Conservation (phyloP, 2,329 filamentous ascomycete species). For the Bertia moriformis region DNA sequence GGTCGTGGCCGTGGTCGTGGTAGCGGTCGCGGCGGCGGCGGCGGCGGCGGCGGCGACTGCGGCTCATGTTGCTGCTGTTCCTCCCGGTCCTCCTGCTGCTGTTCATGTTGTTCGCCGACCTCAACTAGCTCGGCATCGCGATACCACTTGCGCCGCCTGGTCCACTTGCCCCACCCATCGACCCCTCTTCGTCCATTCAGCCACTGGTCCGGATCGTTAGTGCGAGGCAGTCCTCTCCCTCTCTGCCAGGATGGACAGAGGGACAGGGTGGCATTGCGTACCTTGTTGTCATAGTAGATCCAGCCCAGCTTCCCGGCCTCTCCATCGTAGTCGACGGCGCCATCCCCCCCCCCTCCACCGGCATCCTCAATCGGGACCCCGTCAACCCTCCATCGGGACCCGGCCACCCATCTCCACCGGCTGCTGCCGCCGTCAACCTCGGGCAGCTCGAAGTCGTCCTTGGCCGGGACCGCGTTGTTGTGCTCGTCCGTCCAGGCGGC, state of each 20-base stretch:
- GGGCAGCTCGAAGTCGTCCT: slow-evolving; percentile 52
- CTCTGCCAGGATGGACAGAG: no score
- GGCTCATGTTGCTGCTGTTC: no score
- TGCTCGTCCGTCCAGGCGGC: slow-evolving; percentile 93
- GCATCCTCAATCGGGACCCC: slow-evolving; percentile 42
- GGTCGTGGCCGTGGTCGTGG: no score
- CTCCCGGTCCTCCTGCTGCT: slow-evolving; percentile 18
- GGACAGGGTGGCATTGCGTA: no score
- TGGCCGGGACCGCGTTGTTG: slow-evolving; percentile 63
- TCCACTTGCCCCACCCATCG: slow-evolving; percentile 57
- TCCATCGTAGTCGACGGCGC: slow-evolving; percentile 35
- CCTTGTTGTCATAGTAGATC: slow-evolving; percentile 56
- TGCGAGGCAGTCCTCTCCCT: no score
- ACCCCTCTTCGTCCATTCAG: slow-evolving; percentile 43
- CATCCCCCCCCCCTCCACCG: slow-evolving; percentile 23
- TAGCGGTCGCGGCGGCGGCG: neutral
- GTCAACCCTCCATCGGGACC: slow-evolving; percentile 76
- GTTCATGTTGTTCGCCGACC: no score
- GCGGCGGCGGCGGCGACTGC: no score
- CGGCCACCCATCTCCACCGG: slow-evolving; percentile 65
- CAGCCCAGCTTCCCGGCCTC: slow-evolving; percentile 61
- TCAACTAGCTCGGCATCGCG: slow-evolving; percentile 56
- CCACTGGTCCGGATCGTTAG: slow-evolving; percentile 33
- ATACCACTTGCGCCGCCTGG: slow-evolving; percentile 51
- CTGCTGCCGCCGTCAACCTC: slow-evolving; percentile 43